These are phyloP conservation scores for Colletotrichum ledebouriae DNA, from an alignment of 2,329 filamentous ascomycete species.

Conservation along the genomic window DNA sequence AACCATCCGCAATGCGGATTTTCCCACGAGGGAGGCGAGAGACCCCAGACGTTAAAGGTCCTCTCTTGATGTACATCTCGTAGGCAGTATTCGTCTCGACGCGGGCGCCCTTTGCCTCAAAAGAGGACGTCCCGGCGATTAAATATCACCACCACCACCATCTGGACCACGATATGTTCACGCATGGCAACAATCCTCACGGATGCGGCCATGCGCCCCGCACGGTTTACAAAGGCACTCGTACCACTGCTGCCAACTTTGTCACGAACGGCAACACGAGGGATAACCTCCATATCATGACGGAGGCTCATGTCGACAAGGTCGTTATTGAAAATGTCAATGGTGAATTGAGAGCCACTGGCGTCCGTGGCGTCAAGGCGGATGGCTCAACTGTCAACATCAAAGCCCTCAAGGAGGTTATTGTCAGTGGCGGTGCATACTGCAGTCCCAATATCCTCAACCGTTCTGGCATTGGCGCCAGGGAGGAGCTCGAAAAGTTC, in stretches of 20 bases:
- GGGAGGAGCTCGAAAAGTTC: conserved; percentile 55
- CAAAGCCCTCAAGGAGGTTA: conserved; percentile 54
- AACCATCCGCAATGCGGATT: too few species aligned
- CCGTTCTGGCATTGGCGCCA: conserved; percentile 65
- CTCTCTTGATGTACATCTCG: too few species aligned
- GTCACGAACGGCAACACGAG: conserved; percentile 54
- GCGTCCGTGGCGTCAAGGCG: conserved; percentile 56
- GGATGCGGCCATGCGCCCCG: conserved; percentile 68
- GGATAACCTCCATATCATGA: conserved; percentile 62
- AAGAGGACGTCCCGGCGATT: too few species aligned
- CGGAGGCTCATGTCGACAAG: conserved; percentile 65
- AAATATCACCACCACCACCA: too few species aligned
- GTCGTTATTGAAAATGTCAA: conserved; percentile 57
- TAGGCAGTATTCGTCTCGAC: too few species aligned
- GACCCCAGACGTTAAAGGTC: too few species aligned
- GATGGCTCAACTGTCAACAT: conserved; percentile 53
- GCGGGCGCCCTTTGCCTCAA: too few species aligned
- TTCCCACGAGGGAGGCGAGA: too few species aligned
- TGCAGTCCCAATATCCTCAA: conserved; percentile 66
- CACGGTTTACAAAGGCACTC: conserved; percentile 65
- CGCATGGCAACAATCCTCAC: conserved; percentile 61
- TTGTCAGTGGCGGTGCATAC: conserved; percentile 63
- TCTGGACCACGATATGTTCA: conserved; percentile 73
- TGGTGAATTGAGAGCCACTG: conserved; percentile 58
- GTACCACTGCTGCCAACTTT: conserved; percentile 68